Evolutionary conservation across 345 rosid species (phyloP).

Genomic region (Triadica sebifera): DNA sequence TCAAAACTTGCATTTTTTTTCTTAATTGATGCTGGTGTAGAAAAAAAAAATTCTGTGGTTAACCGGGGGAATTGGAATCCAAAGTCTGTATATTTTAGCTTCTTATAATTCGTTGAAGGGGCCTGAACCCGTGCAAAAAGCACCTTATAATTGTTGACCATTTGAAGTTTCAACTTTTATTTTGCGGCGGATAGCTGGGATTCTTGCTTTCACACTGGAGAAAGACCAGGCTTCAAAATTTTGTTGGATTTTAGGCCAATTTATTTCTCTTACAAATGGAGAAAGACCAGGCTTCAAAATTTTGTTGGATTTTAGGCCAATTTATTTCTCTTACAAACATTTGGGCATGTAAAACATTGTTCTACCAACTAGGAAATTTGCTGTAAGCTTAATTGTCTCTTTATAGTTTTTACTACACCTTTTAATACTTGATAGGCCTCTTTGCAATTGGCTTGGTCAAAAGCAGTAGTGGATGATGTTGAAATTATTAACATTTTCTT

Average conservation of each 20-base stretch:
- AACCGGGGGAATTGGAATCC: not conserved
- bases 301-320: not conserved
- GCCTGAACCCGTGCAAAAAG: not conserved
- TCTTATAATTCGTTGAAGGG: not conserved
- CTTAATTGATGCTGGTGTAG: not conserved
- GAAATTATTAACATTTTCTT: conserved; percentile 1
- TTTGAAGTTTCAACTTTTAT: not conserved
- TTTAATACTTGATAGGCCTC: too few species aligned
- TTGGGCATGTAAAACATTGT: too few species aligned
- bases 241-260: not conserved
- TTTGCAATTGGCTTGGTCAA: not conserved
- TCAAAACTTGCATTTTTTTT: not conserved
- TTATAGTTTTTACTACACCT: too few species aligned
- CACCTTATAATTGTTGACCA: not conserved
- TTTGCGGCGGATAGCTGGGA: not conserved
- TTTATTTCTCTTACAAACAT: not conserved
- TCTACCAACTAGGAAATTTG: too few species aligned
- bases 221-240: not conserved
- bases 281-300: too few species aligned
- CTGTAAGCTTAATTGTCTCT: too few species aligned
- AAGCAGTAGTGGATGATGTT: conserved; percentile 20
- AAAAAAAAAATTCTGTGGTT: not conserved
- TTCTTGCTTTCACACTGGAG: conserved; percentile 4
- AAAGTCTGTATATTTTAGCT: not conserved
- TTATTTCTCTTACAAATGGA: too few species aligned